Evolutionary conservation across 495 filamentous ascomycete genomes (phyloP).

Genomic region (Penicillium chermesinum): DNA sequence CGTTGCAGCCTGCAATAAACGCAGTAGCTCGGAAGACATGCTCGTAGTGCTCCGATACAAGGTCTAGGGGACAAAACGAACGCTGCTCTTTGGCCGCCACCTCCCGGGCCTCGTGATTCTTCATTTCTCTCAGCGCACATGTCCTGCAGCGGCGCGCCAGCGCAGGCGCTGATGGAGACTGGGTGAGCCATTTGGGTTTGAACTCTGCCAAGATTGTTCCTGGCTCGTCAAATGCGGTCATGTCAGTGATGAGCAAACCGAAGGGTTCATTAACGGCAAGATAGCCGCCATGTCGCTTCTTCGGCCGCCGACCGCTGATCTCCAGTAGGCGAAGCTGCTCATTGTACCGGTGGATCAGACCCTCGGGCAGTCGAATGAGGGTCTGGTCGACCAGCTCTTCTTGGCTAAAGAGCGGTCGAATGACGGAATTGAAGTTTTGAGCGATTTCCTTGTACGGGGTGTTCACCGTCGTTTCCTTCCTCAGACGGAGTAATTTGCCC

Average conservation of each 20-base stretch:
- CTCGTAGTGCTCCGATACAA: conserved; percentile 40
- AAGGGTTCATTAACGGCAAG: conserved; percentile 54
- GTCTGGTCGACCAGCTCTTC: conserved; percentile 57
- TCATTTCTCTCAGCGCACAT: conserved; percentile 69
- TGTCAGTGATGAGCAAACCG: conserved; percentile 75
- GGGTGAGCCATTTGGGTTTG: conserved; percentile 92
- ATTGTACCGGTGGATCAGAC: conserved; percentile 48
- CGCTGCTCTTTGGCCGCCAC: conserved; percentile 21
- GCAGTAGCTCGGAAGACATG: conserved; percentile 33
- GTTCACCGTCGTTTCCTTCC: conserved; percentile 55
- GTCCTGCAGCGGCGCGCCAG: conserved; percentile 70
- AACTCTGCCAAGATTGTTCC: conserved; percentile 62
- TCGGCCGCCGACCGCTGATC: conserved; percentile 27
- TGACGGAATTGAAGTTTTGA: conserved; percentile 51
- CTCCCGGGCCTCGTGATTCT: conserved; percentile 30
- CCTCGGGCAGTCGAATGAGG: conserved; percentile 48
- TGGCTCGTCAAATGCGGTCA: conserved; percentile 52
- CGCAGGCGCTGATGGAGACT: conserved; percentile 70
- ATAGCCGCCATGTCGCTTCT: conserved; percentile 50
- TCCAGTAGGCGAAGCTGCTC: conserved; percentile 39
- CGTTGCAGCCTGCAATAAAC: conserved; percentile 35
- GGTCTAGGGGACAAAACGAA: conserved; percentile 55
- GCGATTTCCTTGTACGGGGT: conserved; percentile 51
- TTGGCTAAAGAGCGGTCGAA: conserved; percentile 53
- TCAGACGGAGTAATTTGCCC: conserved; percentile 59